Evolutionary conservation across 495 filamentous ascomycete species (phyloP).

Genomic region (Gamarada debralockiae): DNA sequence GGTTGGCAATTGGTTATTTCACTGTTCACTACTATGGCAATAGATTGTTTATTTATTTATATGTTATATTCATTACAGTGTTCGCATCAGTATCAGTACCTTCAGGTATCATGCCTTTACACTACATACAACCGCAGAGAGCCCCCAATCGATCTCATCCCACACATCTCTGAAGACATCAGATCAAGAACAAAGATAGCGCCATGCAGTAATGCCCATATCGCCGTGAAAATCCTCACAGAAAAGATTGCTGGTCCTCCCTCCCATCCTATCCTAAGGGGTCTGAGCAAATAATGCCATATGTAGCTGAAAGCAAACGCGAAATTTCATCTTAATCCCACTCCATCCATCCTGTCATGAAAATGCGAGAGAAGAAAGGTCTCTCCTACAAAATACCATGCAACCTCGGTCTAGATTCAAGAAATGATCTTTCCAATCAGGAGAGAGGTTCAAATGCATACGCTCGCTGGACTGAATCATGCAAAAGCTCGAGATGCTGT

Average conservation of each 20-base stretch:
- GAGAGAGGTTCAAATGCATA: slow-evolving; percentile 4
- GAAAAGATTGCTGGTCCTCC: slow-evolving; percentile 11
- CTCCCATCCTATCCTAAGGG: slow-evolving; percentile 1
- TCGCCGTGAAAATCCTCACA: not conserved
- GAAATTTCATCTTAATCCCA: slow-evolving; percentile 2
- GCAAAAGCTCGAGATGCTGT: not conserved
- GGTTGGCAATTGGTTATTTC: no score
- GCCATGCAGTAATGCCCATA: slow-evolving; percentile 3
- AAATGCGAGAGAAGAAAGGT: slow-evolving; percentile 4
- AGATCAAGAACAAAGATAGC: not conserved
- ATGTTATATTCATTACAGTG: not conserved
- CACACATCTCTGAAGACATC: not conserved
- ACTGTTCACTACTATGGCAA: no score
- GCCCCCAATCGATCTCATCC: no score
- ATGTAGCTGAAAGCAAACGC: slow-evolving; percentile 14
- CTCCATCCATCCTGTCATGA: slow-evolving; percentile 27
- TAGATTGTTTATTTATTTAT: no score
- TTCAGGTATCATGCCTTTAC: no score
- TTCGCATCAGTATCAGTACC: not conserved
- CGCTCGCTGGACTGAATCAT: slow-evolving; percentile 1
- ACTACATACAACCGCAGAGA: not conserved
- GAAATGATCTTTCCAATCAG: slow-evolving; percentile 19
- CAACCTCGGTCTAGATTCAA: not conserved
- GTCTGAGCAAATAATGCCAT: slow-evolving; percentile 12
- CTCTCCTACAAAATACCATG: slow-evolving; percentile 6